Evolutionary conservation across 139 green algal species (phyloP), one percentile per base, ranked within the genome.

Genomic region (Volvox africanus): DNA sequence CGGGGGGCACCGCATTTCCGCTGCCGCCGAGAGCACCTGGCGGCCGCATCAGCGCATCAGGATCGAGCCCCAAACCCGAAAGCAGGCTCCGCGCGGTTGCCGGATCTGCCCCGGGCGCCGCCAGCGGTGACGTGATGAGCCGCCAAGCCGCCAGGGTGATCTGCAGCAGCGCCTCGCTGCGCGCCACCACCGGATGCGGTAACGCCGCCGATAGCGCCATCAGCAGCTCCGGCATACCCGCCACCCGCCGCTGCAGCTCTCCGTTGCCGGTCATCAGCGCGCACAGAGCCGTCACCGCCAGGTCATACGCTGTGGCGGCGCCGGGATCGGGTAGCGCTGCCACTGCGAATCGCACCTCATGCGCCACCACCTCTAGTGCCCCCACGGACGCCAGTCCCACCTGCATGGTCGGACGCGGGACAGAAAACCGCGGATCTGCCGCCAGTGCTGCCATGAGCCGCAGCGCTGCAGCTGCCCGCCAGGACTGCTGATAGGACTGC

Each of bases 61-160:
- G 44, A 55, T 73, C 26, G n/a, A 82, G 85, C 5, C 85, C 85
- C 35, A 89, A 50, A 28, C 85, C 69, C 26, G 32, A 13, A 44
- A 89, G 69, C 67, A 89, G n/a, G 35, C 11, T 26, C 67, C 13
- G 14, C 0, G 37, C 85, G 2, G 17, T 18, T 26, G 37, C 26
- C 12, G 62, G 33, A 62, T 80, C 82, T 68, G 50, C 69, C 36
- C 21, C 50, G 22, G 73, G 50, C 30, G 71, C 86, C 71, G 50
- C 86, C 71, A 90, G 86, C 69, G 86, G 86, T 32, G 86, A n/a
- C 14, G 86, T 90, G 71, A 90, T 76, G 9, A 90, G 71, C 30
- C 86, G 86, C 86, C 86, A 90, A 1, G 86, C 86, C 50, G 86
- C 30, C 50, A 90, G 32, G 21, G 50, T 83, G 6, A 67, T 26